Evolutionary conservation across 140 eudicot genomes (phyloP), one percentile per base, ranked within the genome.

Genomic region (Cichorium intybus): DNA sequence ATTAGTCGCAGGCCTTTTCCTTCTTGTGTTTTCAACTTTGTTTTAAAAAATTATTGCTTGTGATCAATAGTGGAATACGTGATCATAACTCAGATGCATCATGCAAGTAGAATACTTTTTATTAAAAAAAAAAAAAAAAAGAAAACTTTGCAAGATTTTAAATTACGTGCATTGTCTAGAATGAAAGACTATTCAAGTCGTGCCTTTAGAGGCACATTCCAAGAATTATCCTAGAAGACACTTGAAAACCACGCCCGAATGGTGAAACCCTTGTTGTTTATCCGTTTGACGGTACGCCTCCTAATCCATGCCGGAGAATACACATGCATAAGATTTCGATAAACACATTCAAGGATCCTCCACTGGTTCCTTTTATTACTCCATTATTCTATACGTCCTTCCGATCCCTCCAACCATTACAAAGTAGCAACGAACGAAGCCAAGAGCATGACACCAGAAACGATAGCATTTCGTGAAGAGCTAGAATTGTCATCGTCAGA

Each of bases 361-460:
- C 50, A 59, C 29, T 20, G 23, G 12, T 59, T 59, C 24, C 20
- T 24, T 59, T 59, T 59, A 59, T 59, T 59, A 5, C 49, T 59
- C 29, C 20, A 59, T 59, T 59, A 51, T 20, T 34, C 50, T 59
- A 59, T 10, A 2, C 23, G 50, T 21, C 23, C 24, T 20, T 39
- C 16, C 45, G 1, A n/a, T 17, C 6, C 20, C 31, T 21, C 50
- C 49, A 21, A 57, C 1, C 26, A 23, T 35, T 59, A 59, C 31
- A 59, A 20, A 23, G 4, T 59, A 6, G 65, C 20, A 59, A 59
- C 15, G 27, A 34, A 34, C 20, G 31, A 59, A 34, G 65, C 65
- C 65, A 59, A 11, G 29, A 59, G 31, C 7, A 34, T 12, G 18
- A 34, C 7, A 20, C 50, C 31, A 11, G 65, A 59, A 35, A 20